Evolutionary conservation across 495 filamentous ascomycete genomes (phyloP).

Genomic region (Tuber microsphaerosporum): DNA sequence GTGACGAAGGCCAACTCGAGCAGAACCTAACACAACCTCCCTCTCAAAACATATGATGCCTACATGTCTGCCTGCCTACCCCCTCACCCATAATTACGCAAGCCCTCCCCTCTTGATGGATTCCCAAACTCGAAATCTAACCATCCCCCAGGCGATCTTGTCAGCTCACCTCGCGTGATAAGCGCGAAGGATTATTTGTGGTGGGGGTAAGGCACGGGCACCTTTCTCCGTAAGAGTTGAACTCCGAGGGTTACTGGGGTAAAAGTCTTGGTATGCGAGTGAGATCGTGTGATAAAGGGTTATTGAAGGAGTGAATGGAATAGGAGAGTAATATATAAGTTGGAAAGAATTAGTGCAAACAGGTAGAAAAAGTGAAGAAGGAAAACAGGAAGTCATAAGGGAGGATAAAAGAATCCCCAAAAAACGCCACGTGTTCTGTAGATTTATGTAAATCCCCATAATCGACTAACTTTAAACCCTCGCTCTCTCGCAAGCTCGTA

Average conservation of each 20-base stretch:
- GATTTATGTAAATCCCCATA: background rate
- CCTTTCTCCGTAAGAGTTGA: too few relatives aligned
- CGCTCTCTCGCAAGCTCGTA: conserved; percentile 16
- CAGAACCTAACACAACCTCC: background rate
- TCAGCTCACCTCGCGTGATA: background rate
- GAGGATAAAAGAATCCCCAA: background rate
- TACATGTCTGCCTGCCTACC: too few relatives aligned
- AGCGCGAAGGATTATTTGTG: background rate
- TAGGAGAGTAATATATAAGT: background rate
- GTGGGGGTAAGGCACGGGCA: background rate
- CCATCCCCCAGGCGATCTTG: background rate
- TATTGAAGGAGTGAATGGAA: background rate
- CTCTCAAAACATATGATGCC: too few relatives aligned
- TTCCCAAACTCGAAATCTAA: too few relatives aligned
- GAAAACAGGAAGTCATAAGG: too few relatives aligned
- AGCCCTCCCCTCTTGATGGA: too few relatives aligned
- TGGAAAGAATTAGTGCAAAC: background rate
- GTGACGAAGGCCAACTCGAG: background rate
- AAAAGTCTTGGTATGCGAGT: background rate
- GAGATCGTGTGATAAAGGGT: background rate
- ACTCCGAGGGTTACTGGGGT: background rate
- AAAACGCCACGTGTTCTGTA: background rate
- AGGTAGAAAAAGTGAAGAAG: background rate
- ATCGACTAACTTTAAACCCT: background rate
- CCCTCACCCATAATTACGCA: too few relatives aligned